Base-by-base conservation (phyloP, 495 filamentous ascomycete species). In the Daldinia decipiens region DNA sequence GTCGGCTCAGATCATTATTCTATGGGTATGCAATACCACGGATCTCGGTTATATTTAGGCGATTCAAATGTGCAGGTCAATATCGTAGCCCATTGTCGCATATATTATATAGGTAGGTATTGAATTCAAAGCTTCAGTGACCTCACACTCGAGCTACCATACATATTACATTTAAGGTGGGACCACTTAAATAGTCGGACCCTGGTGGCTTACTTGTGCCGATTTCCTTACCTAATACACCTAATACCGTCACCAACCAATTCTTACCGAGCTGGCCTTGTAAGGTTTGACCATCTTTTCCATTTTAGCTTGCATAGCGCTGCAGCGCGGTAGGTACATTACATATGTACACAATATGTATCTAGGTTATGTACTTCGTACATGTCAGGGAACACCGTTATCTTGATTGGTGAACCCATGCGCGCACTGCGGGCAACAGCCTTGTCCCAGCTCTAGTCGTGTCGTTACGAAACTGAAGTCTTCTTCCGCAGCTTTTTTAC, bases 401-500 rank as follows among this genome's bases (percentile, higher is more conserved):
- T 73, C 65, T 65, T 73, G 51, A 72, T 72, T 72, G 58, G 70
- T 53, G 45, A 31, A 40, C 24, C 47, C 59, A 50, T 52, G 65
- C 60, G 59, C 61, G 34, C 57, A 65, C 65, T 73, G 70, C 70
- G 70, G 65, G 65, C 65, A 72, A 24, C 51, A 65, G 65, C 70
- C 70, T 73, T 73, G 70, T 66, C 56, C 59, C 56, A 72, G 65
- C 70, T 68, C 52, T 58, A 38, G 34, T 62, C 58, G 62, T 66
- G 60, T 59, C 61, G 26, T 60, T 51, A 50, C 59, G 13, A 66
- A 59, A 36, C 34, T 36, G 34, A 36, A 67, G 43, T 71, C 63
- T 53, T 72, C 60, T 69, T 66, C 62, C 40, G 21, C 32, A 34
- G 38, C 32, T 24, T 29, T 27, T 36, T 45, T 40, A 52, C 70